Base-by-base conservation (phyloP, 2,329 filamentous ascomycete genomes). In the Calonectria honghensis region DNA sequence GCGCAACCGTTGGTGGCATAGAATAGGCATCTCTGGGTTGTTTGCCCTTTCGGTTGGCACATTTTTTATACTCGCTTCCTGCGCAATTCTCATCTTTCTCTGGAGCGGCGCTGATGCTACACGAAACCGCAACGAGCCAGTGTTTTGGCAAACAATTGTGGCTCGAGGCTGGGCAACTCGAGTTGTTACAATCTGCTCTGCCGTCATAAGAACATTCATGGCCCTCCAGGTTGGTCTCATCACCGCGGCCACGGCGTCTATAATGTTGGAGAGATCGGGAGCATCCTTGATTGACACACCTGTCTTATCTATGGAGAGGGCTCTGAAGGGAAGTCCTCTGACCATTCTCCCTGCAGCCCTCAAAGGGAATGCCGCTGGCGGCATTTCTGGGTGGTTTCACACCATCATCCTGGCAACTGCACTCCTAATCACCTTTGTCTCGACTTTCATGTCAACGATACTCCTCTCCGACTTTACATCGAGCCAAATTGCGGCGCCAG, bases 391-490 rank as follows among this genome's bases (percentile, higher is more conserved):
- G 6, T 41, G 68, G 10, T 20, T 67, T 0, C 41, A 68, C 35
- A 67, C 18, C 5, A 6, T 68, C 1, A 24, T 76, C 2, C 16
- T 68, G 0, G 37, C 57, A 0, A 6, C 54, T 0, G 27, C 71
- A 1, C 41, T 70, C 2, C 9, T 73, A 0, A 0, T 78, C 0
- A 32, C 73, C 0, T 41, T 73, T 2, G 20, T 31, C 0, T 78
- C 66, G 6, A 78, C 51, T 0, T 68, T 78, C 0, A 71, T 68
- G 11, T 78, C 76, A 0, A 75, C 76, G 0, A 68, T 78, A 3
- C 35, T 78, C 0, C 76, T 78, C 4, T 69, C 48, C 5, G 76
- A 78, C 4, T 78, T 78, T 0, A 24, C 29, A 1, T 39, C 52
- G 0, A 14, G 32, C 1, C 35, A 54, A 0, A 59, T 69, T 29